Base-by-base conservation (phyloP, 2,329 filamentous ascomycete species). In the Alternaria tenuissima region DNA sequence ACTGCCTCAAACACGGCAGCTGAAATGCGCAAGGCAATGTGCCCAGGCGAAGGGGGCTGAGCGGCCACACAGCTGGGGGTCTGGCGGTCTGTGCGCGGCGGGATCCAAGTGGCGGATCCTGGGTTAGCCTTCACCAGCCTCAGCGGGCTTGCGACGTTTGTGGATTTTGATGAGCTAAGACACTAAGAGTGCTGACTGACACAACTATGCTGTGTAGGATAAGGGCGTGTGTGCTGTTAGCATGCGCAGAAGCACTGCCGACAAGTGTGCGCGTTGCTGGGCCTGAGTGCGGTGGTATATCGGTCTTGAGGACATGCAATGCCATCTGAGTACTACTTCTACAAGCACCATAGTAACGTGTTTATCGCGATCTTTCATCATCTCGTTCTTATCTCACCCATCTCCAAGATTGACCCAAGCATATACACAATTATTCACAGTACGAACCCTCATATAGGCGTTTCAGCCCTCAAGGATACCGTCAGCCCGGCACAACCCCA, bases 71-170 rank as follows among this genome's bases (percentile, higher is more conserved):
- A 52, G 46, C 46, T 55, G 22, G 42, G 24, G n/a, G 18, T 8
- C 42, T 28, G 9, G 5, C 7, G 38, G 44, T 46, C 52, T 49
- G 60, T 61, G 57, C 53, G 18, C 8, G 18, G 53, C 62, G 62
- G 53, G 49, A 59, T 57, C 30, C 30, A 52, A 62, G 48, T 64
- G 62, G 62, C 46, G 55, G 46, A 58, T 48, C 49, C 46, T 48
- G 51, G 52, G 38, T 51, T 62, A 60, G 58, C 44, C 44, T 52
- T 63, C 62, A 69, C 62, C 61, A 68, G 67, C 67, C 67, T 69
- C 65, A 68, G 52, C 59, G 58, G 59, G 65, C 64, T 68, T 68
- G 63, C 62, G 62, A 64, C 53, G 18, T 22, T n/a, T 34, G 20
- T 52, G 57, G 46, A 8, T 26, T 47, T 18, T 46, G 52, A n/a